Evolutionary conservation across 805 yeast genomes (phyloP), one percentile per base, ranked within the genome.

Genomic region (Myxozyma melibiosi): DNA sequence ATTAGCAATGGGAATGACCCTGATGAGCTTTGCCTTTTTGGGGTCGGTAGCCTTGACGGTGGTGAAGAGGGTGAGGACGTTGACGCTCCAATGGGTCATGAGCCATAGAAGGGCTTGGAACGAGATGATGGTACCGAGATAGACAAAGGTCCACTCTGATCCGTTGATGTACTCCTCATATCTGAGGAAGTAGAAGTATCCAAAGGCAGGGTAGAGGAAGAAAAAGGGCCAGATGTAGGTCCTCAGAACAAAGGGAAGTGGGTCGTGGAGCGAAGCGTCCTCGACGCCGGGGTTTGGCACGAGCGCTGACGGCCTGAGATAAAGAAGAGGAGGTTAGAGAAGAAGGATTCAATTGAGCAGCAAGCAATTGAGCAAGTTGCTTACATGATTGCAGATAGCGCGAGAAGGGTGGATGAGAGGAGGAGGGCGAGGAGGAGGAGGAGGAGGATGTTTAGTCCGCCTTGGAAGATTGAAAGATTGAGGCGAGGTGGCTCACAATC

Each of bases 91-190:
- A 67, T 86, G 86, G n/a, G 98, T 97, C 82, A 90, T 81, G 71
- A 92, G 80, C 85, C 90, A 80, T 56, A 92, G 76, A 70, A 92
- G 76, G 42, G 84, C 75, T 69, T 92, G 95, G 57, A 86, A 59
- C 1, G 96, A 83, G 35, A 86, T 71, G 50, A 91, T 77, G 4
- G 90, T 72, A 58, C 95, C 86, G 24, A 90, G 76, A 68, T 83
- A 91, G 35, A 92, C 94, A 71, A 88, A 89, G 0, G 98, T 94
- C 98, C 99, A 94, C 74, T 92, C 99, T 44, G 86, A 80, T 25
- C 97, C 97, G 43, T 80, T 86, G 67, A 92, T 86, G 70, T 88
- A 88, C 56, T 74, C 76, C 56, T 92, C 98, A 71, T 92, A 92
- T 55, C 84, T 82, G 58, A 75, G 74, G 57, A 71, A 67, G 71